phyloP scores from a whole-genome alignment of 75 land plant species.

The Sequoiadendron giganteum region DNA sequence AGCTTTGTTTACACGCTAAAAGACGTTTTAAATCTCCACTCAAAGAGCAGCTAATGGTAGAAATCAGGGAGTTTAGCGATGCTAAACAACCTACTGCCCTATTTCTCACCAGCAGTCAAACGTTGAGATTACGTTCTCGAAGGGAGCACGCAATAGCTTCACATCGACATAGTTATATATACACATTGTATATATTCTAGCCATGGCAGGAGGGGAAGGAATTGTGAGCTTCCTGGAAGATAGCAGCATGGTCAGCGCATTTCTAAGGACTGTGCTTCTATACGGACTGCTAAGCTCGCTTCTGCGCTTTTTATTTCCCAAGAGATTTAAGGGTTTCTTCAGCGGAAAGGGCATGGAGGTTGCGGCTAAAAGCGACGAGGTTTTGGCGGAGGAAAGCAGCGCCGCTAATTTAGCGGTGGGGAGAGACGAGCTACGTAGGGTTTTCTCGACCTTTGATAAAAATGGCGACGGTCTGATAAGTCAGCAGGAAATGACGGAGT shows the following conservation, averaged over 20 bases:
- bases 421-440: constrained; percentile 33
- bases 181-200: neutral
- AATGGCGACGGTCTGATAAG: constrained; percentile 79
- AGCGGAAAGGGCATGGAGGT: neutral
- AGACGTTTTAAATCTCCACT: neutral
- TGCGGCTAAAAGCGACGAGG: neutral
- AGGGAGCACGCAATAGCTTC: neutral
- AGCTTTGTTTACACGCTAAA: neutral
- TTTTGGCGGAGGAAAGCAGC: no score
- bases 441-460: constrained; percentile 68
- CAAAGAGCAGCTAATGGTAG: neutral
- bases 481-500: constrained; percentile 54
- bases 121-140: neutral
- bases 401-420: neutral
- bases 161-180: neutral
- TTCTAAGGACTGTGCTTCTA: neutral
- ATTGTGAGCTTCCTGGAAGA: neutral
- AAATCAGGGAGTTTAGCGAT: neutral
- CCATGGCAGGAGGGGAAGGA: neutral
- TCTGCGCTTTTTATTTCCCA: neutral
- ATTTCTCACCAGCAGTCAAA: neutral
- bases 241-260: neutral
- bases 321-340: neutral
- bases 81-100: neutral
- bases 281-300: constrained; percentile 10